A percentile compares a stretch with the other conserved stretches of the same genome.
phyloP scores from a whole-genome alignment of 106 monocot genomes.

The Dendrobium catenatum region DNA sequence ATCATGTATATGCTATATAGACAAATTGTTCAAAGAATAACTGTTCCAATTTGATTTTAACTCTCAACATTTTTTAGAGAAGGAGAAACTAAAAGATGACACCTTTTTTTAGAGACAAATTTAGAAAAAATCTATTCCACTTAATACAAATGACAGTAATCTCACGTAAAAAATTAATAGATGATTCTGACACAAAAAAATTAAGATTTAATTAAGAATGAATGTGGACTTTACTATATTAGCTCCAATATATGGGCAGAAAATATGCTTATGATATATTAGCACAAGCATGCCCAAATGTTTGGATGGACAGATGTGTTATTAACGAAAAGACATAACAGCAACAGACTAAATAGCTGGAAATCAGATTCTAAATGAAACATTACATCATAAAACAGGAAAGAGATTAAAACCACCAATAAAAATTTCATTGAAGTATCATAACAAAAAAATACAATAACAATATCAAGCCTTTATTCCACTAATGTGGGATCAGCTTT shows the following conservation, averaged over 20 bases:
- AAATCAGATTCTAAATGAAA: neutral
- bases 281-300: neutral
- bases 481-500: too few species aligned
- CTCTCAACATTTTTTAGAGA: too few species aligned
- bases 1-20: too few species aligned
- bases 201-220: neutral
- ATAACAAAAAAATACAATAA: neutral
- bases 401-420: neutral
- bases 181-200: neutral
- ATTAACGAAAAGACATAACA: neutral
- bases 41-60: too few species aligned
- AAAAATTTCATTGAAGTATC: neutral
- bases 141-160: neutral
- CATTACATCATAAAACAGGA: neutral
- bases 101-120: too few species aligned
- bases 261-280: neutral
- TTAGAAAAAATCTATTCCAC: too few species aligned
- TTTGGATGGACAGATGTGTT: neutral
- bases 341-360: neutral
- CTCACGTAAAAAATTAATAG: neutral
- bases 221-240: neutral
- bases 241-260: neutral
- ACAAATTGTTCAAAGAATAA: too few species aligned
- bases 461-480: too few species aligned
- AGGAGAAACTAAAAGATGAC: too few species aligned